Evolutionary conservation across 1,139 yeast species (phyloP).

Genomic region (Eremothecium gossypii): DNA sequence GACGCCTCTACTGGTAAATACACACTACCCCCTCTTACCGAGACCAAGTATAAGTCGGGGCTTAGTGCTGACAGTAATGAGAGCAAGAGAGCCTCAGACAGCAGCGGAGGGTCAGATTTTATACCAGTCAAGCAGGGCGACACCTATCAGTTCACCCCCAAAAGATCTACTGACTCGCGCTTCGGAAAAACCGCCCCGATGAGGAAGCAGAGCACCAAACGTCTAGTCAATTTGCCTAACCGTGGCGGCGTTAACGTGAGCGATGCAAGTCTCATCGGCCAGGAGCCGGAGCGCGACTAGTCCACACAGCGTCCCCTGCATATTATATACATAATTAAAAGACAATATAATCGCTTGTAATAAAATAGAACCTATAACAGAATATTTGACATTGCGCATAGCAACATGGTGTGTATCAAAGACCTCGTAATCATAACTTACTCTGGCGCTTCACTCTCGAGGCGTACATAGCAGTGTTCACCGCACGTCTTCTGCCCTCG

Average conservation of each 20-base stretch:
- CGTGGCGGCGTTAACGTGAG: conserved; percentile 21
- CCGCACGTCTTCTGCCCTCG: conserved; percentile 84
- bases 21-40: neutral
- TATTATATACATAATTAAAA: neutral
- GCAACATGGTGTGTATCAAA: too few species aligned
- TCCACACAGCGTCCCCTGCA: neutral
- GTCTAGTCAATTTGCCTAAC: conserved; percentile 20
- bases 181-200: conserved; percentile 6
- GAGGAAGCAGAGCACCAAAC: conserved; percentile 23
- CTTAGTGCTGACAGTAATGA: neutral
- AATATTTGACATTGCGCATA: too few species aligned
- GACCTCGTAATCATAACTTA: conserved; percentile 4
- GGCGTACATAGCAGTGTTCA: conserved; percentile 67
- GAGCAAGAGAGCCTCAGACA: neutral
- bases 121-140: conserved; percentile 25
- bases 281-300: conserved; percentile 21
- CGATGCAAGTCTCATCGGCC: conserved; percentile 22
- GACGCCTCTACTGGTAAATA: neutral
- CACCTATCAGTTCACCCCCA: conserved; percentile 9
- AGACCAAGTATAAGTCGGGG: neutral
- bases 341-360: neutral
- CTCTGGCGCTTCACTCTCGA: conserved; percentile 10
- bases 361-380: too few species aligned
- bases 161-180: neutral
- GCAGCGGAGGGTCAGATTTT: conserved; percentile 13